Conservation (phyloP, 2,329 filamentous ascomycete species). For the Cadophora gregata region DNA sequence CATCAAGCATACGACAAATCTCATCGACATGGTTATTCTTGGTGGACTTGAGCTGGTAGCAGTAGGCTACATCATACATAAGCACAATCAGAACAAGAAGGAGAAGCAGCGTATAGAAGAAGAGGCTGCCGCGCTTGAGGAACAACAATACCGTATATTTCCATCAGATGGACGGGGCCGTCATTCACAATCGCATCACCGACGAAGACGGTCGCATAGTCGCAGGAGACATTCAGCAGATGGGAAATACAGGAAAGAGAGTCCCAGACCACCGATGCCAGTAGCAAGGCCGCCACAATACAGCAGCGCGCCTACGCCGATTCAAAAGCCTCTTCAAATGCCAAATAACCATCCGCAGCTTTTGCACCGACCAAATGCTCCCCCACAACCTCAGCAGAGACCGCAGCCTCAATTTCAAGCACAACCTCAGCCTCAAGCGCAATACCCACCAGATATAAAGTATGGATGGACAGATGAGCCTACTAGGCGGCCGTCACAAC, state of each 20-base stretch:
- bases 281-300: constrained; percentile 25
- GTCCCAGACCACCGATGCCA: constrained; percentile 22
- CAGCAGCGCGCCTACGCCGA: constrained; percentile 15
- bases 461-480: constrained; percentile 37
- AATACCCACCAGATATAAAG: constrained; percentile 34
- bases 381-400: constrained; percentile 1
- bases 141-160: constrained; percentile 36
- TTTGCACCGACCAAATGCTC: constrained; percentile 17
- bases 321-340: constrained; percentile 6
- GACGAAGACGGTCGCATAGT: constrained; percentile 32
- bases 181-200: constrained; percentile 21
- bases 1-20: neutral
- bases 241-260: constrained; percentile 29
- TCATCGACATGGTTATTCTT: constrained; percentile 59
- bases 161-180: constrained; percentile 24
- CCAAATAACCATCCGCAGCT: constrained; percentile 7
- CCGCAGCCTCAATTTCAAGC: constrained; percentile 9
- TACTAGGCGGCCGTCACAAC: constrained; percentile 21
- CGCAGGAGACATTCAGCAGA: constrained; percentile 28
- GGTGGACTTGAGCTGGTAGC: constrained; percentile 43
- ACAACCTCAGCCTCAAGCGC: constrained; percentile 20
- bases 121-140: constrained; percentile 37
- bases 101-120: constrained; percentile 38
- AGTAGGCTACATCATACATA: constrained; percentile 42
- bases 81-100: constrained; percentile 41